A percentile compares a stretch with the other conserved stretches of the same genome.
These are phyloP conservation scores for Monilinia laxa DNA, from an alignment of 2,329 filamentous ascomycete species.

Conservation along the genomic window DNA sequence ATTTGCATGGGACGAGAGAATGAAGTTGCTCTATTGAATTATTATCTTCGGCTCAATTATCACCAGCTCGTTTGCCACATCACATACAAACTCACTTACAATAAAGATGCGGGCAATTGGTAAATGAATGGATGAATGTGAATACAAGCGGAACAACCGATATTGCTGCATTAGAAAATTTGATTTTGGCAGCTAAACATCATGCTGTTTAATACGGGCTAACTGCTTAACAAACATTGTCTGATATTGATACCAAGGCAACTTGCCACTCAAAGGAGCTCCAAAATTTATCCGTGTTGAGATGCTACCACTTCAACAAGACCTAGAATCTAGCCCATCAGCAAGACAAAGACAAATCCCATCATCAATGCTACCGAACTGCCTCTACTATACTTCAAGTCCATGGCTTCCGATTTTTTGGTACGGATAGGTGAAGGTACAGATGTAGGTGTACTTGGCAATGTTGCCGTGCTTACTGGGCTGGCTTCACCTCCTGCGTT, in stretches of 20 bases:
- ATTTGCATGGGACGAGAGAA: neutral
- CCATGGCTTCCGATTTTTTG: slow-evolving; percentile 13
- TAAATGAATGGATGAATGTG: neutral
- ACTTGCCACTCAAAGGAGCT: neutral
- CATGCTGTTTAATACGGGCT: neutral
- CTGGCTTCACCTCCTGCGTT: slow-evolving; percentile 25
- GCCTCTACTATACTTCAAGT: slow-evolving; percentile 9
- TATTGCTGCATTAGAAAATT: neutral
- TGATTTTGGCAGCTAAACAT: neutral
- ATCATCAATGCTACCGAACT: slow-evolving; percentile 16
- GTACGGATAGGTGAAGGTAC: neutral
- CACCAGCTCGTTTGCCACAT: too few relatives aligned
- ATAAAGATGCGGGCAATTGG: too few relatives aligned
- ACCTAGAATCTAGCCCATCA: neutral
- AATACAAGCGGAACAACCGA: neutral
- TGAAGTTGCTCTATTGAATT: neutral
- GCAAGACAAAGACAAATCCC: slow-evolving; percentile 15
- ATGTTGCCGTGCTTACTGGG: neutral
- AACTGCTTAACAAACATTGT: neutral
- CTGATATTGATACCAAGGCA: neutral
- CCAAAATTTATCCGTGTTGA: neutral
- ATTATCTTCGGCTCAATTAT: too few relatives aligned
- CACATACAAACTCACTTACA: neutral
- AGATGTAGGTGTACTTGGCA: neutral
- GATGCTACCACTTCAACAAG: neutral